A percentile compares a stretch with the other conserved stretches of the same genome.
phyloP scores from a whole-genome alignment of 179 eudicot genomes.

The Spinacia oleracea region DNA sequence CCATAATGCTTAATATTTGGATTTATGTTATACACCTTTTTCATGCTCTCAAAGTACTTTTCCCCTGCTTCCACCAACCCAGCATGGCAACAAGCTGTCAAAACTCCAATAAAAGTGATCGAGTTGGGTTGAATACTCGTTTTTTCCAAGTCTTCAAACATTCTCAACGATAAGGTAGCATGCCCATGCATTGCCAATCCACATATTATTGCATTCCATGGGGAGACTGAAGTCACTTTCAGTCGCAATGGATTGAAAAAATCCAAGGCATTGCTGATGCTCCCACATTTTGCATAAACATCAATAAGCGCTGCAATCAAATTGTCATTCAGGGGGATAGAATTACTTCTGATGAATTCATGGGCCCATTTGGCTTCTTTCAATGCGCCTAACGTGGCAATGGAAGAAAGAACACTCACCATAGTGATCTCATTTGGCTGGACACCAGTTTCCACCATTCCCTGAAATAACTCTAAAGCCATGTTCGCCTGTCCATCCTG shows the following conservation, averaged over 20 bases:
- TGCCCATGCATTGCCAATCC: conserved; percentile 94
- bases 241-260: conserved; percentile 49
- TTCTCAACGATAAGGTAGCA: conserved; percentile 55
- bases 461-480: conserved; percentile 67
- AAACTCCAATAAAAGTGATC: conserved; percentile 81
- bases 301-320: conserved; percentile 79
- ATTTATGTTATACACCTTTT: conserved; percentile 44
- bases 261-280: conserved; percentile 63
- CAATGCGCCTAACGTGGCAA: conserved; percentile 59
- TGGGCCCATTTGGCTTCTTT: conserved; percentile 78
- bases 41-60: conserved; percentile 62
- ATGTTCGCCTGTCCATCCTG: conserved; percentile 53
- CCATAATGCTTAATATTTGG: conserved; percentile 87
- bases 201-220: conserved; percentile 92
- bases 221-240: conserved; percentile 52
- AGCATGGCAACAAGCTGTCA: conserved; percentile 89
- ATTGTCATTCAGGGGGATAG: conserved; percentile 70
- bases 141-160: conserved; percentile 59
- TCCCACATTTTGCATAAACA: conserved; percentile 93
- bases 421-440: conserved; percentile 82
- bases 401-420: conserved; percentile 87
- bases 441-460: conserved; percentile 60
- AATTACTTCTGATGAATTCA: conserved; percentile 51
- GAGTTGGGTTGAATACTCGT: conserved; percentile 53
- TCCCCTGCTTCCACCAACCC: conserved; percentile 78